Percentiles rank a stretch among this genome's conserved stretches.
These are phyloP conservation scores for Colletotrichum salicis DNA, from an alignment of 2,329 filamentous ascomycete genomes.

Conservation along the genomic window DNA sequence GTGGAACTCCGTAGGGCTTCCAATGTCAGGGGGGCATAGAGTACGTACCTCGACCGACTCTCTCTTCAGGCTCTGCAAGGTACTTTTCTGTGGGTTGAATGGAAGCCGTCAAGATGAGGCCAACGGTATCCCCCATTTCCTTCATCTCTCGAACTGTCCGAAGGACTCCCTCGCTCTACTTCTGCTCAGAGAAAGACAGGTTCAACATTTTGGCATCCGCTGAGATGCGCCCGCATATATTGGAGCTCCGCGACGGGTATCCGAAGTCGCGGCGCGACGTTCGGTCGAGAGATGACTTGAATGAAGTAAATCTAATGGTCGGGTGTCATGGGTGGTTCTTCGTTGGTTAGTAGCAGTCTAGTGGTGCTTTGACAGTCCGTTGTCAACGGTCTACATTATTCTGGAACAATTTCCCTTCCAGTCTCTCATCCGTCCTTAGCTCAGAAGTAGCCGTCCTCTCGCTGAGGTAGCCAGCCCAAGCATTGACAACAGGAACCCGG, in stretches of 20 bases:
- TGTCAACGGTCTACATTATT: no score
- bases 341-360: neutral
- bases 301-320: no score
- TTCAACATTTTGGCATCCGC: neutral
- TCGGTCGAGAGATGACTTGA: no score
- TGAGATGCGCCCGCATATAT: neutral
- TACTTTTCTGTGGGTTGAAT: constrained; percentile 5
- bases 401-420: no score
- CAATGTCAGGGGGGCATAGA: neutral
- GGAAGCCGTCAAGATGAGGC: neutral
- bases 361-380: neutral
- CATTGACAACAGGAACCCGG: no score
- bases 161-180: no score
- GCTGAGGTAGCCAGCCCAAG: no score
- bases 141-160: neutral
- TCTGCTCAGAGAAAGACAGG: neutral
- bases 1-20: neutral
- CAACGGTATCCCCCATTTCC: neutral
- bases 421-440: no score
- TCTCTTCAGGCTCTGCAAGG: constrained; percentile 5
- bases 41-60: neutral
- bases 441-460: no score
- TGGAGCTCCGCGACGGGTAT: neutral
- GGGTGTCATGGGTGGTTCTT: neutral
- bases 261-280: neutral